These are phyloP conservation scores for Juncus inflexus DNA, from an alignment of 176 grass and related monocot genomes.

Conservation along the genomic window DNA sequence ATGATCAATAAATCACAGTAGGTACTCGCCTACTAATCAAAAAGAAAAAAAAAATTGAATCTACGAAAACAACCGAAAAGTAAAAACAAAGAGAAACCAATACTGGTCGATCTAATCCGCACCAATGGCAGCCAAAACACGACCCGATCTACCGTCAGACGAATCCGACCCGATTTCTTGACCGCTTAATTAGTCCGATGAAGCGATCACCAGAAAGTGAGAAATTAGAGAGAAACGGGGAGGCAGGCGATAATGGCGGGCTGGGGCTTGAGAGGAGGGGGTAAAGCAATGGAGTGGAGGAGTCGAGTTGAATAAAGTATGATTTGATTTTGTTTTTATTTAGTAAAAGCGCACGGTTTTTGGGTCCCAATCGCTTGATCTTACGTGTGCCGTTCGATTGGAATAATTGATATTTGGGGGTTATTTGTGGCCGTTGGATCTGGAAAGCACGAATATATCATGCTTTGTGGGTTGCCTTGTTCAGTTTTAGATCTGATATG, in stretches of 20 bases:
- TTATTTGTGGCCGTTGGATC: too few species aligned
- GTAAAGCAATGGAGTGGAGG: too few species aligned
- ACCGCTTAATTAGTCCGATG: not conserved
- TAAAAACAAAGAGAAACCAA: not conserved
- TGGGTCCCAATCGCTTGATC: too few species aligned
- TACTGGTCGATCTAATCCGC: not conserved
- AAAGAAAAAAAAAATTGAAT: conserved; percentile 4
- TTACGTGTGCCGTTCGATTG: too few species aligned
- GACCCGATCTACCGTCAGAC: not conserved
- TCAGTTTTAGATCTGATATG: too few species aligned
- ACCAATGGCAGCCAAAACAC: not conserved
- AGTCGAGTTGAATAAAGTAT: too few species aligned
- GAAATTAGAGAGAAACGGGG: not conserved
- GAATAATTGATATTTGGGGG: too few species aligned
- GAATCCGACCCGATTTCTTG: not conserved
- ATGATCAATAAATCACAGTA: not conserved
- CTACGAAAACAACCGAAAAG: not conserved
- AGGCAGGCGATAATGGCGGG: not conserved
- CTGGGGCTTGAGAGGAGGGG: too few species aligned
- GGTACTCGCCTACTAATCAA: not conserved
- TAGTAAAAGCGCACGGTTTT: too few species aligned
- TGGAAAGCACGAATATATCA: too few species aligned
- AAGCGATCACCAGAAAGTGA: not conserved
- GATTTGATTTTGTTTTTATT: too few species aligned
- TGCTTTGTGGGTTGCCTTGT: too few species aligned